Evolutionary conservation across 768 basidiomycete genomes (phyloP), one percentile per base, ranked within the genome.

Genomic region (Boletus sensibilis): DNA sequence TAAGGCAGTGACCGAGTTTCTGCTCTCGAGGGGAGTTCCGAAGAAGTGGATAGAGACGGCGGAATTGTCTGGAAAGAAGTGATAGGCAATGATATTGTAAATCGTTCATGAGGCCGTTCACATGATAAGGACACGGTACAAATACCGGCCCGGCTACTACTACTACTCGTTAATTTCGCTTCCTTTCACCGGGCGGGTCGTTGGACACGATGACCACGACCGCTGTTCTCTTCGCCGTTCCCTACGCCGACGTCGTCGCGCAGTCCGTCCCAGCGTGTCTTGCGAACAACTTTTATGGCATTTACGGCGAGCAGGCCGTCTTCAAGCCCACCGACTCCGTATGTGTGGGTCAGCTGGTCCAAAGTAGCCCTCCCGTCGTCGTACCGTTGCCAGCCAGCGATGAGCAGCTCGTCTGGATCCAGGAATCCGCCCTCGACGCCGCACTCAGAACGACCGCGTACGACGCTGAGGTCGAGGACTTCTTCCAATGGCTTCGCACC

Each of bases 41-140:
- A 90, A 87, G 75, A 79, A 79, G 64, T 95, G 90, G 90, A 87
- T 95, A 50, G 82, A 84, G 65, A 72, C 78, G 2, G 68, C 66
- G 2, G 85, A 83, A 57, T 39, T 75, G 52, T 67, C 68, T 23
- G 72, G 58, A 11, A 81, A 83, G 73, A 85, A 85, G 68, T 59
- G 29, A 31, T 4, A 9, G n/a, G n/a, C n/a, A n/a, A n/a, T 29
- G 27, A 29, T 29, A 29, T 29, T 29, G 27, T 8, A 29, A 29
- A 29, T 7, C 27, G 8, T 29, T 29, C 27, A 29, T 7, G 7
- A 31, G 31, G 8, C 2, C 3, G 7, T 23, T 16, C 44, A 45
- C 9, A 43, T 25, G 23, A 41, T 41, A 14, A 41, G 2, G 40
- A 6, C 40, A 2, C 6, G 12, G 20, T 41, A 41, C 40, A 41